phyloP scores from a whole-genome alignment of 345 rosid genomes.

The Rhizophora mangle region DNA sequence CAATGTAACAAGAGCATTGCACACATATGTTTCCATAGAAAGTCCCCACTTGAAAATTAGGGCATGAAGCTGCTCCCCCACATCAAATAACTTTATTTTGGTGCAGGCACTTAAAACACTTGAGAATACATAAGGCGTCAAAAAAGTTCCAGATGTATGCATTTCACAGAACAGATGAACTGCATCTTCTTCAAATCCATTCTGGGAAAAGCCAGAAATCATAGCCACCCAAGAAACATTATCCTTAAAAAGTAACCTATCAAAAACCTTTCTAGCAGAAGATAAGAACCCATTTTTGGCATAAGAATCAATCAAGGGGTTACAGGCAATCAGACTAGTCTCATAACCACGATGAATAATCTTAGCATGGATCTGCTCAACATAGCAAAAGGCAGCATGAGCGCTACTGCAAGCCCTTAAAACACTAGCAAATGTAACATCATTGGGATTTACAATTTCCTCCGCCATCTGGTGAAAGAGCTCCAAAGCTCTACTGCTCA shows the following conservation, averaged over 20 bases:
- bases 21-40: slow-evolving; percentile 59
- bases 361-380: slow-evolving; percentile 64
- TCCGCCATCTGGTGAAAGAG: slow-evolving; percentile 41
- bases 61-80: slow-evolving; percentile 71
- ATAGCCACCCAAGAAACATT: slow-evolving; percentile 80
- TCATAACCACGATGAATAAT: slow-evolving; percentile 54
- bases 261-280: slow-evolving; percentile 56
- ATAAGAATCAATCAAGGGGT: slow-evolving; percentile 67
- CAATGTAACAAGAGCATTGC: slow-evolving; percentile 80
- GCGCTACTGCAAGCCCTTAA: slow-evolving; percentile 49
- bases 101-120: slow-evolving; percentile 83
- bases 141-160: slow-evolving; percentile 48
- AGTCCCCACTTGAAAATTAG: slow-evolving; percentile 69
- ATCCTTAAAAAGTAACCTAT: slow-evolving; percentile 49
- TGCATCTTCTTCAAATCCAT: slow-evolving; percentile 58
- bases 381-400: slow-evolving; percentile 29
- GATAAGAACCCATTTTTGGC: slow-evolving; percentile 53
- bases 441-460: slow-evolving; percentile 42
- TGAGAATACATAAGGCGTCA: slow-evolving; percentile 74
- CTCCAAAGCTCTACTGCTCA: slow-evolving; percentile 29
- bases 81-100: slow-evolving; percentile 48
- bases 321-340: slow-evolving; percentile 42
- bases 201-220: slow-evolving; percentile 71
- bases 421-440: slow-evolving; percentile 39
- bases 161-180: slow-evolving; percentile 52